These are phyloP conservation scores for Verbascum thapsus DNA, from an alignment of 257 asterid species.

Conservation along the genomic window DNA sequence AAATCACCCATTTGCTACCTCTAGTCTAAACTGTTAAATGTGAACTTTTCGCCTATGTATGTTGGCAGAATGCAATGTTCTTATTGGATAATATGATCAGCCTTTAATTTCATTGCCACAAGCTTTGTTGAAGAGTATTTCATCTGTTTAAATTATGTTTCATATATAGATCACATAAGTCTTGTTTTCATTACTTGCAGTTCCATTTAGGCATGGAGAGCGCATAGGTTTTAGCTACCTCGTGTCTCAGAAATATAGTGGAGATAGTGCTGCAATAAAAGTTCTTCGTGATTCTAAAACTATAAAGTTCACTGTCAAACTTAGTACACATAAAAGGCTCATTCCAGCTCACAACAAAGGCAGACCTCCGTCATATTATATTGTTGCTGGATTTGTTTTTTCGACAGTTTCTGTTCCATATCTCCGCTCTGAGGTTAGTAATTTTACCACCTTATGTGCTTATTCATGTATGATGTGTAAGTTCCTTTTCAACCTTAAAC, in stretches of 20 bases:
- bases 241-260: constrained; percentile 87
- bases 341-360: constrained; percentile 96
- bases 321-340: constrained; percentile 67
- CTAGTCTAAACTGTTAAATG: too few species aligned
- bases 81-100: not conserved
- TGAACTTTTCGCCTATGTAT: not conserved
- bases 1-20: too few species aligned
- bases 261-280: constrained; percentile 71
- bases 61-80: not conserved
- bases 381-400: constrained; percentile 88
- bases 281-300: constrained; percentile 75
- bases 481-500: constrained; percentile 13
- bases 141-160: constrained; percentile 21
- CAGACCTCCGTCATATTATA: constrained; percentile 88
- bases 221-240: constrained; percentile 97
- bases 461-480: constrained; percentile 6
- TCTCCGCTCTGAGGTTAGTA: constrained; percentile 88
- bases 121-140: constrained; percentile 15
- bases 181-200: constrained; percentile 53
- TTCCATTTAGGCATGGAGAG: constrained; percentile 98
- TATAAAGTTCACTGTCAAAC: constrained; percentile 61
- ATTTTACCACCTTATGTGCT: constrained; percentile 13
- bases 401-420: constrained; percentile 89
- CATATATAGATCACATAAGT: constrained; percentile 23
- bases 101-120: constrained; percentile 18